Conservation (phyloP, 116 monocot species). For the Dioscorea cayenensis region DNA sequence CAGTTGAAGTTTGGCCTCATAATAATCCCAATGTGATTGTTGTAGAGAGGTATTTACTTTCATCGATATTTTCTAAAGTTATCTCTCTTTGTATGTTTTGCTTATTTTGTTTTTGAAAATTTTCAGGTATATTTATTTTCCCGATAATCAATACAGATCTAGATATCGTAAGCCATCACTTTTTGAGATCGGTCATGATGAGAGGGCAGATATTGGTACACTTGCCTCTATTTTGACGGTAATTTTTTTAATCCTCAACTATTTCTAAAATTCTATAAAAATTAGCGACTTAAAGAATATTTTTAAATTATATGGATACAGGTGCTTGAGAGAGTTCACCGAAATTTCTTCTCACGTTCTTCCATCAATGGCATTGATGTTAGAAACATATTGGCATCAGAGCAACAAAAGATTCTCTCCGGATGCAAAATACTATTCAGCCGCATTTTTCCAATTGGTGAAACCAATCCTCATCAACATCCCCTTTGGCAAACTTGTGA, state of each 20-base stretch:
- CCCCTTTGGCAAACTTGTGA: conserved; percentile 91
- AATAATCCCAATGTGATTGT: conserved; percentile 88
- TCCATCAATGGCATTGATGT: conserved; percentile 69
- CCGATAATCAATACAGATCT: conserved; percentile 82
- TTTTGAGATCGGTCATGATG: conserved; percentile 91
- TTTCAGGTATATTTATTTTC: conserved; percentile 85
- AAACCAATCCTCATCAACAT: conserved; percentile 79
- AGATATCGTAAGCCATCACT: conserved; percentile 83
- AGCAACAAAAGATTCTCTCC: conserved; percentile 68
- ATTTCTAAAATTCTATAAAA: not conserved
- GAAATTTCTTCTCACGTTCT: conserved; percentile 64
- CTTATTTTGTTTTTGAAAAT: conserved; percentile 2
- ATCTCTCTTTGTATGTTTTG: not conserved
- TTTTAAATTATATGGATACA: conserved; percentile 8
- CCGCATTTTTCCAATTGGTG: conserved; percentile 81
- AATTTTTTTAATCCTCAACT: not conserved
- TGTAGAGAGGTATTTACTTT: conserved; percentile 64
- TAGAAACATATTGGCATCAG: conserved; percentile 77
- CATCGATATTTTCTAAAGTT: not conserved
- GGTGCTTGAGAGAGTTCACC: conserved; percentile 91
- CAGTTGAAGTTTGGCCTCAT: conserved; percentile 87
- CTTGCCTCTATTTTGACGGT: conserved; percentile 78
- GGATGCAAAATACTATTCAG: conserved; percentile 90
- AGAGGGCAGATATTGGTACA: conserved; percentile 87
- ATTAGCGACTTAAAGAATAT: not conserved